phyloP scores from a whole-genome alignment of 345 rosid genomes.

The Pistacia atlantica region DNA sequence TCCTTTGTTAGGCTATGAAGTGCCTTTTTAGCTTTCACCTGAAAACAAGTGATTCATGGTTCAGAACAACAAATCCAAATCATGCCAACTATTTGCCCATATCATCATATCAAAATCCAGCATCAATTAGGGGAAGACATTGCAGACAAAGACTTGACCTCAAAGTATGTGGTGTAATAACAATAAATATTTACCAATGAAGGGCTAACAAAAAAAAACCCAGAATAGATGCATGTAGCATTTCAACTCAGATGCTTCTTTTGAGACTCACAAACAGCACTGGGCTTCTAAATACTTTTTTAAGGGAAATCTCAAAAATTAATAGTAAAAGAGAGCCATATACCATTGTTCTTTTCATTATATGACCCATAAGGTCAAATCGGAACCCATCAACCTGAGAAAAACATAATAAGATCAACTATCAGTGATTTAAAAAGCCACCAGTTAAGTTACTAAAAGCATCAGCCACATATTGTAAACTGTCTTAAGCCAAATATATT shows the following conservation, averaged over 20 bases:
- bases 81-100: conserved; percentile 1
- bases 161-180: conserved; percentile 10
- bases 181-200: not conserved
- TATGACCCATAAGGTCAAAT: conserved; percentile 97
- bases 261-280: not conserved
- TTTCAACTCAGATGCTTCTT: not conserved
- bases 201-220: conserved; percentile 1
- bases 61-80: conserved; percentile 1
- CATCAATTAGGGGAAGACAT: conserved; percentile 10
- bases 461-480: conserved; percentile 6
- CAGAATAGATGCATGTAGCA: not conserved
- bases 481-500: conserved; percentile 1
- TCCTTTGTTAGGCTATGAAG: conserved; percentile 64
- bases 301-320: conserved; percentile 5
- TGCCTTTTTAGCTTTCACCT: conserved; percentile 73
- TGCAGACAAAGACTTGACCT: not conserved
- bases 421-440: conserved; percentile 16
- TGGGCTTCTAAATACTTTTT: not conserved
- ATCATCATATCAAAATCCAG: not conserved
- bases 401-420: conserved; percentile 23
- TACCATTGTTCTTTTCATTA: conserved; percentile 93
- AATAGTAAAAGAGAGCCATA: conserved; percentile 23
- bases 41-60: not conserved
- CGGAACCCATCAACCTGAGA: conserved; percentile 95
- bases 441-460: not conserved